Base-by-base conservation (phyloP, 106 monocot genomes). In the Triglochin maritima region DNA sequence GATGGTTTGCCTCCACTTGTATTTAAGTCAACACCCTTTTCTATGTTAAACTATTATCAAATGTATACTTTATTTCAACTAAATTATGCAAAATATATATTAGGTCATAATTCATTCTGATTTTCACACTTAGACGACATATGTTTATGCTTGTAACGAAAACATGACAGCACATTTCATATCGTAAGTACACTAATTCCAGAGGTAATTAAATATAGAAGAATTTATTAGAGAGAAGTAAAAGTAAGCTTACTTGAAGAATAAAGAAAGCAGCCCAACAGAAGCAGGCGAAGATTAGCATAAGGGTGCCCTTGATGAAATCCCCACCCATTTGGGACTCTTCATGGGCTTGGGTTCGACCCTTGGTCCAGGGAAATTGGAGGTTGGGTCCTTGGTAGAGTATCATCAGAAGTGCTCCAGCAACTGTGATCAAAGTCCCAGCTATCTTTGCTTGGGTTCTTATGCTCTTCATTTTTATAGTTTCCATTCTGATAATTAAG, bases 301-400 rank as follows among this genome's bases (percentile, higher is more conserved):
- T 1, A 6, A 63, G 9, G 5, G 63, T 63, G 63, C 63, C 63
- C 46, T 63, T 46, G 45, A 63, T 47, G 73, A 73, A 58, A n/a
- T 63, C 59, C 7, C 66, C 73, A 16, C 65, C 50, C 12, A 66
- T 51, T 43, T 12, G 41, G 2, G 50, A n/a, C 8, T 46, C 64
- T 42, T 48, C 74, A 4, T 49, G 15, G 6, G 72, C 62, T 59
- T 77, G 76, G 62, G 57, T 47, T 4, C 10, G 14, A 9, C 69
- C 61, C 9, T 82, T 78, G 4, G 81, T 63, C 80, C 84, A 80
- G 3, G 72, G 44, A 52, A 91, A 76, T 8, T 74, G 71, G 2
- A 87, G 46, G 16, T 73, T 66, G 3, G 91, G 82, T 1, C 91
- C 91, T 66, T 67, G 79, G 80, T 91, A 91, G 16, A 91, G 50